These are phyloP conservation scores for Xerocomellus amylosporus DNA, from an alignment of 768 basidiomycete species.

Conservation along the genomic window DNA sequence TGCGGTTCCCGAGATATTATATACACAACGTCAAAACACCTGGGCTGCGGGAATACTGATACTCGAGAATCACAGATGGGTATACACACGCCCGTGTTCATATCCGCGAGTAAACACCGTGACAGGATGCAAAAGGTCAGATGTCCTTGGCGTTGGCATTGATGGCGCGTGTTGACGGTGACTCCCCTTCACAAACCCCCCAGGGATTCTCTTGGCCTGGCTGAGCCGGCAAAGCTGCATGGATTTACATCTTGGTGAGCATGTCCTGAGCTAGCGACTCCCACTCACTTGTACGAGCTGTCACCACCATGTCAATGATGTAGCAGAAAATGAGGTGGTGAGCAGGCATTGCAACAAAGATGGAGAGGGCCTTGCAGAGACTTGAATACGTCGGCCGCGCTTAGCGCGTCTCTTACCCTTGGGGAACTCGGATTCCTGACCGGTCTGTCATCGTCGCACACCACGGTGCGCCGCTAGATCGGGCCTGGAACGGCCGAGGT, in stretches of 20 bases:
- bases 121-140: background rate
- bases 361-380: no score
- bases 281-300: background rate
- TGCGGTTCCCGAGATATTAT: background rate
- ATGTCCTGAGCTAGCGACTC: background rate
- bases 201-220: background rate
- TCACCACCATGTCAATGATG: background rate
- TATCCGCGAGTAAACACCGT: constrained; percentile 4
- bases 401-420: background rate
- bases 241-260: background rate
- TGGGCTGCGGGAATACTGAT: background rate
- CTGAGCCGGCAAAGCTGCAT: background rate
- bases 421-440: background rate
- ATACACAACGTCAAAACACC: background rate
- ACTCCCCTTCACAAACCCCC: background rate
- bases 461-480: background rate
- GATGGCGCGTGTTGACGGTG: constrained; percentile 1
- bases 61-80: background rate
- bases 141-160: constrained; percentile 1
- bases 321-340: background rate
- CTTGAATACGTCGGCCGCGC: background rate
- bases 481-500: background rate
- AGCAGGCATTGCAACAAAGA: no score
- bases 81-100: background rate
- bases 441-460: background rate